These are phyloP conservation scores for Agaricus sinodeliciosus DNA, from an alignment of 768 basidiomycete species.

Conservation along the genomic window DNA sequence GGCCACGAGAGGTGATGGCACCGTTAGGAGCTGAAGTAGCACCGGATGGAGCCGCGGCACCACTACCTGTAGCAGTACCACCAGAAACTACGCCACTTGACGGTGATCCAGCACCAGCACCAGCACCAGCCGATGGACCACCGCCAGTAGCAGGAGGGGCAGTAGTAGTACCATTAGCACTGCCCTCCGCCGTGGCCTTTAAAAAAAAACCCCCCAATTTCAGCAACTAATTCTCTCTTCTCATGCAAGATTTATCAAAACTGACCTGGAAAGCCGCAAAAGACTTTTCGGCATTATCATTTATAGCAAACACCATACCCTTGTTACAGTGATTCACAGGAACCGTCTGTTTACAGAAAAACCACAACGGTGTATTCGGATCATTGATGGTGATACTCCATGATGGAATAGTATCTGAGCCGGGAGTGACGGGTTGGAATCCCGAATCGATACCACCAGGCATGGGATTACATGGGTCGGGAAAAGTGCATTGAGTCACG, in stretches of 20 bases:
- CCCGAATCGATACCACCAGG: slow-evolving; percentile 43
- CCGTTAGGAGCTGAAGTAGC: slow-evolving; percentile 16
- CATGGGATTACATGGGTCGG: slow-evolving; percentile 39
- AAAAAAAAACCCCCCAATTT: too few species aligned
- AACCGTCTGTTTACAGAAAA: slow-evolving; percentile 48
- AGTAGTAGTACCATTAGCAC: slow-evolving; percentile 3
- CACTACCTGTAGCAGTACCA: background rate
- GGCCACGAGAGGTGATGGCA: slow-evolving; percentile 23
- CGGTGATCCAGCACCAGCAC: background rate
- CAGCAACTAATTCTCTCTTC: too few species aligned
- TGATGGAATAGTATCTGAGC: slow-evolving; percentile 27
- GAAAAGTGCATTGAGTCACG: slow-evolving; percentile 56
- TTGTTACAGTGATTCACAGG: slow-evolving; percentile 37
- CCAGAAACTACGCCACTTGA: too few species aligned
- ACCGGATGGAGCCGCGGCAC: slow-evolving; percentile 14
- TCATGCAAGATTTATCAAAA: background rate
- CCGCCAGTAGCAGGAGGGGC: background rate
- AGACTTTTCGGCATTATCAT: slow-evolving; percentile 39
- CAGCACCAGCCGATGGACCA: background rate
- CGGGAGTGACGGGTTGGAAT: slow-evolving; percentile 33
- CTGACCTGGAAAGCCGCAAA: slow-evolving; percentile 42
- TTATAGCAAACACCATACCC: slow-evolving; percentile 62
- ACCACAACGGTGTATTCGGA: slow-evolving; percentile 48
- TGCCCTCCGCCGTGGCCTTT: slow-evolving; percentile 14
- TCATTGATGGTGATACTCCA: slow-evolving; percentile 43